A percentile compares a stretch with the other conserved stretches of the same genome.
Evolutionary conservation across 2,329 filamentous ascomycete genomes (phyloP).

Genomic region (Fusarium subtropicale): DNA sequence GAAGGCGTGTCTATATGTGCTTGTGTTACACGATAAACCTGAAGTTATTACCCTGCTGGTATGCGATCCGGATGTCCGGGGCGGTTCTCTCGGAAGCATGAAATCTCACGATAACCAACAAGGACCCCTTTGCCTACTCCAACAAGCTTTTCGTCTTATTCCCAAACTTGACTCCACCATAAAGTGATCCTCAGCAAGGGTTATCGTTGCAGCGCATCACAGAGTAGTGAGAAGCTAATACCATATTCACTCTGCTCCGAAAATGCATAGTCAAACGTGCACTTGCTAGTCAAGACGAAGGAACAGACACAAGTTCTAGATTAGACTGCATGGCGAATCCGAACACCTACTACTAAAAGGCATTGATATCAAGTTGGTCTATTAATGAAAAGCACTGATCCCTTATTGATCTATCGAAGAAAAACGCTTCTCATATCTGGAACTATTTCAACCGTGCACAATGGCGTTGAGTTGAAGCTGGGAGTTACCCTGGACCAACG

Average conservation of each 20-base stretch:
- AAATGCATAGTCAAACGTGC: conserved; percentile 4
- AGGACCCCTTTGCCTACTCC: conserved; percentile 14
- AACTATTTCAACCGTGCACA: conserved; percentile 16
- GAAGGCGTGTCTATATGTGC: conserved; percentile 8
- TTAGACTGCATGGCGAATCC: background rate
- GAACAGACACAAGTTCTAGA: background rate
- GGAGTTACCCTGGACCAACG: conserved; percentile 19
- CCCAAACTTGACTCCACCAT: conserved; percentile 23
- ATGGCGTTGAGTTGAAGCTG: background rate
- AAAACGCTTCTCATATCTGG: background rate
- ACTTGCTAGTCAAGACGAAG: background rate
- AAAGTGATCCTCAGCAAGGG: conserved; percentile 36
- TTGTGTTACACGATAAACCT: background rate
- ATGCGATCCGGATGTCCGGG: background rate
- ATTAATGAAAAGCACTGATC: background rate
- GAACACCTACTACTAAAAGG: background rate
- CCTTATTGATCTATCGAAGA: background rate
- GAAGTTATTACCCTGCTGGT: conserved; percentile 5
- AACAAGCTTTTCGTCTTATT: background rate
- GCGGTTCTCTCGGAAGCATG: background rate
- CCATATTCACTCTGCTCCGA: conserved; percentile 6
- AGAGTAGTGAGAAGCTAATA: background rate
- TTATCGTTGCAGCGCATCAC: conserved; percentile 2
- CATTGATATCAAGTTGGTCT: background rate
- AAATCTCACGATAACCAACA: conserved; percentile 16